phyloP scores from a whole-genome alignment of 306 rosid species.

The Prunus mira region DNA sequence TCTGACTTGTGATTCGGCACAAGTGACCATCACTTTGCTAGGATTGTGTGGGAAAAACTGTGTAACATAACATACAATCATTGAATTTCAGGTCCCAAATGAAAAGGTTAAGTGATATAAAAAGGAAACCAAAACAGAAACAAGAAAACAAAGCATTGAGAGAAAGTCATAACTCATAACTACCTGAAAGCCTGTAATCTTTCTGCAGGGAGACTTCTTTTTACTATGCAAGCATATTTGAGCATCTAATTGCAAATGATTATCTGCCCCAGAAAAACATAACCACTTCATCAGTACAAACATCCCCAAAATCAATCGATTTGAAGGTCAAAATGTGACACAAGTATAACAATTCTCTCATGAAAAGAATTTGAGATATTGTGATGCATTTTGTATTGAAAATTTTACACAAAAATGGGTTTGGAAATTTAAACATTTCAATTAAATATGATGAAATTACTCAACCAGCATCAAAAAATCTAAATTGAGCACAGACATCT shows the following conservation, averaged over 20 bases:
- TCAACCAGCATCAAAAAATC: not conserved
- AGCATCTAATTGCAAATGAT: constrained; percentile 61
- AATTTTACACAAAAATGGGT: too few relatives aligned
- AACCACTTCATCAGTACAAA: not conserved
- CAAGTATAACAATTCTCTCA: too few relatives aligned
- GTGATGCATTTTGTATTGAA: too few relatives aligned
- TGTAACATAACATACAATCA: constrained; percentile 21
- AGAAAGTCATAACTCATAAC: constrained; percentile 5
- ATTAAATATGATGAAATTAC: not conserved
- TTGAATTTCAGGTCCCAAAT: not conserved
- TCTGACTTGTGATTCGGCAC: constrained; percentile 86
- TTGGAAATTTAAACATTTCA: not conserved
- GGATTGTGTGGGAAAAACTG: constrained; percentile 80
- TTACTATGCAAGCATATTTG: constrained; percentile 58
- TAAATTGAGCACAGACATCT: not conserved
- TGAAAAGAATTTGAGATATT: too few relatives aligned
- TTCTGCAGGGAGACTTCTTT: constrained; percentile 75
- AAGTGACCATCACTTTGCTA: constrained; percentile 73
- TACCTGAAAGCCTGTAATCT: constrained; percentile 90
- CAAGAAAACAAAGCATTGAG: constrained; percentile 13
- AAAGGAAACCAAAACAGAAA: constrained; percentile 11
- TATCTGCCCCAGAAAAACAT: constrained; percentile 51
- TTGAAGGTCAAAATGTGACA: too few relatives aligned
- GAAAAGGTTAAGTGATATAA: not conserved
- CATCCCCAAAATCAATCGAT: not conserved